Percentiles rank a stretch among this genome's conserved stretches.
Evolutionary conservation across 169 alveolate species (phyloP).

Genomic region (Plasmodium ovale): DNA sequence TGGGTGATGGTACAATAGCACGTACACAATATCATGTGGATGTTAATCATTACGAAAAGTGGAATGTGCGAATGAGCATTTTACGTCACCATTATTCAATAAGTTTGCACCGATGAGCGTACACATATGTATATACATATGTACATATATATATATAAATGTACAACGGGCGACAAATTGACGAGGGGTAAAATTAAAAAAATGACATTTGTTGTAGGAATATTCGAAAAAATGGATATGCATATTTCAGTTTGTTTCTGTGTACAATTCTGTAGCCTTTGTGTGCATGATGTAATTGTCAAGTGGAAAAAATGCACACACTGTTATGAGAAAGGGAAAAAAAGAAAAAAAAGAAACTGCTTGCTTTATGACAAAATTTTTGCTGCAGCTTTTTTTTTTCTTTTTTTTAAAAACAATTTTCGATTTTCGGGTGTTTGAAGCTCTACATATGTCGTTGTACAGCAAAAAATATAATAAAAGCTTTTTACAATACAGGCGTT

Average conservation of each 20-base stretch:
- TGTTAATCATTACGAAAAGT: slow-evolving; percentile 11
- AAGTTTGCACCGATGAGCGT: not conserved
- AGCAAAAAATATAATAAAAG: not conserved
- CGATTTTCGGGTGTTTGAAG: not conserved
- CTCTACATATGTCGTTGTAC: not conserved
- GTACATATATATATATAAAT: not conserved
- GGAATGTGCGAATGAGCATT: slow-evolving; percentile 1
- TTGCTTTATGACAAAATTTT: not conserved
- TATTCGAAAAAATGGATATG: not conserved
- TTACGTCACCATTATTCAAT: slow-evolving; percentile 9
- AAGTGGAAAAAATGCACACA: not conserved
- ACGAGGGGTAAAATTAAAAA: slow-evolving; percentile 1
- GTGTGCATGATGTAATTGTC: slow-evolving; percentile 8
- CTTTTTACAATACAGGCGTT: not conserved
- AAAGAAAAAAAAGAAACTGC: not conserved
- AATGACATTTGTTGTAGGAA: not conserved
- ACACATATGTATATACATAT: slow-evolving; percentile 16
- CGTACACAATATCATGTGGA: not conserved
- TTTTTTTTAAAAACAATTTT: not conserved
- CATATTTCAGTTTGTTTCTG: not conserved
- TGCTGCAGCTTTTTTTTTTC: not conserved
- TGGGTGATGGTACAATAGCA: not conserved
- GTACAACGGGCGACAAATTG: too few relatives aligned
- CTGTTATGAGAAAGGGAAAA: not conserved
- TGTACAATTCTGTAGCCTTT: not conserved